Evolutionary conservation across 2,329 filamentous ascomycete species (phyloP).

Genomic region (Fusarium liriodendri): DNA sequence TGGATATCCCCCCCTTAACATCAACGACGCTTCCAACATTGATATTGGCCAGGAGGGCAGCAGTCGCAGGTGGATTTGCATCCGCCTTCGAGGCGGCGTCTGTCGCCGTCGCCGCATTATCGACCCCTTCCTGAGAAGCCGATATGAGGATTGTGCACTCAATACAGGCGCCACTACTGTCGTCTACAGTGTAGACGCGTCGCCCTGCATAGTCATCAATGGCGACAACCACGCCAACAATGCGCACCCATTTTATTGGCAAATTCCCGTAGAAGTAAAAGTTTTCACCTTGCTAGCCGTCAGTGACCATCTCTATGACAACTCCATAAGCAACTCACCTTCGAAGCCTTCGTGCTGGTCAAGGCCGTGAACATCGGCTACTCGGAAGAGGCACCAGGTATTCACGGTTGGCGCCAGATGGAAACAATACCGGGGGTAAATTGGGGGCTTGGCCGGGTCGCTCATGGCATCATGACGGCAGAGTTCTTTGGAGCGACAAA

Average conservation of each 20-base stretch:
- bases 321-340: slow-evolving; percentile 53
- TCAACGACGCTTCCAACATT: slow-evolving; percentile 68
- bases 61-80: not conserved
- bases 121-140: not conserved
- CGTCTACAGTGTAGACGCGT: slow-evolving; percentile 70
- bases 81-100: slow-evolving; percentile 5
- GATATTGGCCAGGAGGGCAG: slow-evolving; percentile 46
- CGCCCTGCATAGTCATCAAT: slow-evolving; percentile 62
- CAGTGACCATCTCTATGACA: slow-evolving; percentile 1
- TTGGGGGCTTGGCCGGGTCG: slow-evolving; percentile 47
- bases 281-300: slow-evolving; percentile 55
- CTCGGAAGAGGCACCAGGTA: slow-evolving; percentile 68
- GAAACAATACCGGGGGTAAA: slow-evolving; percentile 74
- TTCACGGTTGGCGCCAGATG: slow-evolving; percentile 70
- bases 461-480: slow-evolving; percentile 62
- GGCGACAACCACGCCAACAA: slow-evolving; percentile 77
- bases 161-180: slow-evolving; percentile 71
- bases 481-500: not conserved
- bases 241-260: slow-evolving; percentile 79
- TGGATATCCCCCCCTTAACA: slow-evolving; percentile 63
- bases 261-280: slow-evolving; percentile 78
- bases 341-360: slow-evolving; percentile 61
- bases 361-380: slow-evolving; percentile 62
- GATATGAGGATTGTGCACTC: slow-evolving; percentile 50
- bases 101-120: not conserved